Evolutionary conservation across 2,329 filamentous ascomycete species (phyloP).

Genomic region (Beauveria asiatica): DNA sequence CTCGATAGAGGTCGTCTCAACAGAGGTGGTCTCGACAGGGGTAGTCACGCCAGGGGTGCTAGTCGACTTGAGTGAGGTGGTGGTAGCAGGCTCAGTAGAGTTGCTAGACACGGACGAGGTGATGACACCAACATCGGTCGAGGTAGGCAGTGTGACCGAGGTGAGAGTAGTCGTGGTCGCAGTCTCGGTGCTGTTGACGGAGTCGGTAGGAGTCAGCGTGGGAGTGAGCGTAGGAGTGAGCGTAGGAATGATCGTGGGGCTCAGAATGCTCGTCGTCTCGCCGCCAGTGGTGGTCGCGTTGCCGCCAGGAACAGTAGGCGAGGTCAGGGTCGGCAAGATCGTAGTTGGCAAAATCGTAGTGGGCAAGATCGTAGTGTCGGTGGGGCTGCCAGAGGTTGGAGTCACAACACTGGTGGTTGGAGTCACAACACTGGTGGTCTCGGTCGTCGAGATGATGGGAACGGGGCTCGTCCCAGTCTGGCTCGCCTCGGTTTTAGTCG

Average conservation of each 20-base stretch:
- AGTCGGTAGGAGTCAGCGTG: neutral
- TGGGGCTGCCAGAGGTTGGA: constrained; percentile 12
- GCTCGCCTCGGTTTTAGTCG: neutral
- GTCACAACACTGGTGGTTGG: neutral
- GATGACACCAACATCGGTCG: constrained; percentile 11
- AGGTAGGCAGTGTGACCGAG: neutral
- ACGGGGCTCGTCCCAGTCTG: neutral
- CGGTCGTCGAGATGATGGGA: neutral
- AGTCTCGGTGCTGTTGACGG: neutral
- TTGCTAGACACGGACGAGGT: neutral
- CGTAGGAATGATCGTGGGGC: neutral
- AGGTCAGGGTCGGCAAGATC: constrained; percentile 1
- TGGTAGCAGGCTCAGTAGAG: neutral
- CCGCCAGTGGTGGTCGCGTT: constrained; percentile 8
- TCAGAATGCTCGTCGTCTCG: constrained; percentile 3
- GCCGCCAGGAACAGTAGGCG: neutral
- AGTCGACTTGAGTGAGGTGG: neutral
- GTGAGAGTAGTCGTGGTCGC: neutral
- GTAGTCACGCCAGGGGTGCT: neutral
- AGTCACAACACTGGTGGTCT: neutral
- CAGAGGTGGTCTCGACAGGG: neutral
- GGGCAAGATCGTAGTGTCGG: constrained; percentile 10
- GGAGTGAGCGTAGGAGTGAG: neutral
- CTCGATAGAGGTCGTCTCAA: neutral
- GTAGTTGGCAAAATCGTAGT: neutral